Conservation (phyloP, 768 basidiomycete genomes). For the Leccinum disarticulatum region DNA sequence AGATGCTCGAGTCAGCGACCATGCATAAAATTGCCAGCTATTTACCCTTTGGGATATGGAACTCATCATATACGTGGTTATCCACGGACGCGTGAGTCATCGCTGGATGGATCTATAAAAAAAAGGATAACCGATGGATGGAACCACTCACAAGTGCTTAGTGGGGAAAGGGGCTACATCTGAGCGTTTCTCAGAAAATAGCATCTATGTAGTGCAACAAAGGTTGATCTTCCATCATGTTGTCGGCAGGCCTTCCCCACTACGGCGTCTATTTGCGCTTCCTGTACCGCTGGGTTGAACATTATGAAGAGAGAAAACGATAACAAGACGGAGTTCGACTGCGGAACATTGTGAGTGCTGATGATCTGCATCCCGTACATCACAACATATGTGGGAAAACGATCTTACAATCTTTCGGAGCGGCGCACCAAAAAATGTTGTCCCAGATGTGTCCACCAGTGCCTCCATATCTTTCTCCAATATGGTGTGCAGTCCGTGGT, state of each 20-base stretch:
- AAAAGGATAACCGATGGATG: neutral
- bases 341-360: neutral
- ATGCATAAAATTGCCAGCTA: neutral
- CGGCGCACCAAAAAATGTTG: neutral
- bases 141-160: constrained; percentile 5
- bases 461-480: neutral
- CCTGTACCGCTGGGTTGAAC: constrained; percentile 13
- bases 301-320: constrained; percentile 5
- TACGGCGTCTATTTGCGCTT: constrained; percentile 11
- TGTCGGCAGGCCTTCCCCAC: constrained; percentile 13
- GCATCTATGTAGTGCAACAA: constrained; percentile 37
- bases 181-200: constrained; percentile 31
- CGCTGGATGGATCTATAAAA: constrained; percentile 3
- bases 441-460: constrained; percentile 1
- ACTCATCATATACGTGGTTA: constrained; percentile 24
- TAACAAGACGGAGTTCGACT: constrained; percentile 4
- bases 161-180: constrained; percentile 5
- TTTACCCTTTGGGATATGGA: constrained; percentile 39
- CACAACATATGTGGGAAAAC: neutral
- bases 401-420: neutral
- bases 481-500: neutral
- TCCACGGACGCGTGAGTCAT: constrained; percentile 8
- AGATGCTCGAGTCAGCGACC: neutral
- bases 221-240: constrained; percentile 9
- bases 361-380: too few species aligned